phyloP scores from a whole-genome alignment of 805 yeast genomes.

The Wickerhamomyces kurtzmanii region DNA sequence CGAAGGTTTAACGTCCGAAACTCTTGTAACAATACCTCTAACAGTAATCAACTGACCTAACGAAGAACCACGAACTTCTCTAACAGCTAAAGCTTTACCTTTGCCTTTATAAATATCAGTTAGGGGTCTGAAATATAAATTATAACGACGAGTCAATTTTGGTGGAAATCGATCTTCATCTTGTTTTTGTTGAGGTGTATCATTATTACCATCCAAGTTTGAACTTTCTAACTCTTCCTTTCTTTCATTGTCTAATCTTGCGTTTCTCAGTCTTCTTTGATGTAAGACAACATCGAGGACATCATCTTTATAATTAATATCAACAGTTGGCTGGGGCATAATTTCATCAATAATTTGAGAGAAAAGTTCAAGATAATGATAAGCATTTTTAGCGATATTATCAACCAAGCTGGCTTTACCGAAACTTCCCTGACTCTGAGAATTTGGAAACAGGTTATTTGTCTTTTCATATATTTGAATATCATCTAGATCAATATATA shows the following conservation, averaged over 20 bases:
- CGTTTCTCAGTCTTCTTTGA: slow-evolving; percentile 80
- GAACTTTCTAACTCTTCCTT: slow-evolving; percentile 47
- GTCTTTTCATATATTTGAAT: slow-evolving; percentile 56
- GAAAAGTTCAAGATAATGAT: slow-evolving; percentile 72
- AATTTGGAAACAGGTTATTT: slow-evolving; percentile 18
- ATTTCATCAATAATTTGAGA: slow-evolving; percentile 65
- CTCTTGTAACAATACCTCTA: slow-evolving; percentile 91
- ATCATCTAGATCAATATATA: slow-evolving; percentile 79
- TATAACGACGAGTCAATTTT: slow-evolving; percentile 77
- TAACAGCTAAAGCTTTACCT: slow-evolving; percentile 66
- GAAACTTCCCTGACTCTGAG: slow-evolving; percentile 8
- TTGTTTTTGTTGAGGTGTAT: slow-evolving; percentile 13
- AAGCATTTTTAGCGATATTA: slow-evolving; percentile 61
- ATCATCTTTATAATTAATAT: slow-evolving; percentile 72
- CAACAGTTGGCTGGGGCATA: slow-evolving; percentile 82
- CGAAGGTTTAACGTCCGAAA: slow-evolving; percentile 91
- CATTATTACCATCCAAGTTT: slow-evolving; percentile 16
- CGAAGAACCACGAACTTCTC: slow-evolving; percentile 77
- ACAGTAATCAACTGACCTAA: slow-evolving; percentile 86
- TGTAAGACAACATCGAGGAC: slow-evolving; percentile 89
- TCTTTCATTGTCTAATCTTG: slow-evolving; percentile 57
- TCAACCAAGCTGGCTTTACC: slow-evolving; percentile 34
- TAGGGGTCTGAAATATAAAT: slow-evolving; percentile 78
- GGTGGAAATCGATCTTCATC: slow-evolving; percentile 67
- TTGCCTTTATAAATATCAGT: slow-evolving; percentile 24